A percentile compares a stretch with the other conserved stretches of the same genome.
phyloP scores from a whole-genome alignment of 75 land plant species.

The Pseudotsuga menziesii region DNA sequence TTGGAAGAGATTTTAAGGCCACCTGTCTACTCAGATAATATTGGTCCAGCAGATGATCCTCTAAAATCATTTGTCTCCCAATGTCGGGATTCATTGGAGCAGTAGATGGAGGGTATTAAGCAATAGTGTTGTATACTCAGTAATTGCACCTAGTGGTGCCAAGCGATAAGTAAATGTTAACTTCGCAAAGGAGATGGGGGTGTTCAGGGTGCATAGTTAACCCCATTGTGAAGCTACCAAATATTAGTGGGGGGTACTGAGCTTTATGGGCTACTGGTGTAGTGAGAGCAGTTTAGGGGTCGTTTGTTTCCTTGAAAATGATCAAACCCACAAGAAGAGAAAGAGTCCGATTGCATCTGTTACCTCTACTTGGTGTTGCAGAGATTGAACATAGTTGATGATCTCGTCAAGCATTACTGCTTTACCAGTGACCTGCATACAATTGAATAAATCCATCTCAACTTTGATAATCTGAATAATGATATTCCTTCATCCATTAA shows the following conservation, averaged over 20 bases:
- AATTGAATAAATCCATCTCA: neutral
- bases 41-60: neutral
- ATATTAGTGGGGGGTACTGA: neutral
- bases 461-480: neutral
- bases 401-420: constrained; percentile 92
- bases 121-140: too few relatives aligned
- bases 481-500: neutral
- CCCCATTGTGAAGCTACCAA: neutral
- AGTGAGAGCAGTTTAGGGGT: neutral
- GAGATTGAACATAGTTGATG: constrained; percentile 87
- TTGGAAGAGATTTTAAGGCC: neutral
- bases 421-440: constrained; percentile 80
- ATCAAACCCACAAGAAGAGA: neutral
- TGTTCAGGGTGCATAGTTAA: neutral
- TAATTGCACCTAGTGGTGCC: too few relatives aligned
- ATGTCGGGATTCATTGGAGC: neutral
- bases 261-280: neutral
- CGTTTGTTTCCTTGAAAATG: neutral
- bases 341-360: neutral
- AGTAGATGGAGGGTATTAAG: neutral
- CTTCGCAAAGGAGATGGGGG: too few relatives aligned
- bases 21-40: neutral
- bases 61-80: neutral
- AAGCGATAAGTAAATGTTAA: too few relatives aligned
- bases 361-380: constrained; percentile 92